These are phyloP conservation scores for Penicillium sp. DNA, from an alignment of 2,329 filamentous ascomycete species.

Conservation along the genomic window DNA sequence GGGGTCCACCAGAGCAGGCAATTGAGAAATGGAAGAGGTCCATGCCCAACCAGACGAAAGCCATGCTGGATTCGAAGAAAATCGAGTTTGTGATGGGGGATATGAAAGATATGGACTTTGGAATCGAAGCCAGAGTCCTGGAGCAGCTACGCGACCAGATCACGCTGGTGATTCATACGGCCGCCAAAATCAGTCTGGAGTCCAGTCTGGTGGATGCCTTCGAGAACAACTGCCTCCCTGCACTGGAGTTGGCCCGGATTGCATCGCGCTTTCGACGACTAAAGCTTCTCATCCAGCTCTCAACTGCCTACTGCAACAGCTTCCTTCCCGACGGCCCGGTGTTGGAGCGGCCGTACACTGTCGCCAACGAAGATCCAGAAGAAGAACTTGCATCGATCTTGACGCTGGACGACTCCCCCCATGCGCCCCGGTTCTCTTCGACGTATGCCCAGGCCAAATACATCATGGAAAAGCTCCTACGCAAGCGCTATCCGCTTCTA, in stretches of 20 bases:
- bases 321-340: slow-evolving; percentile 32
- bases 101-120: slow-evolving; percentile 26
- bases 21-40: slow-evolving; percentile 28
- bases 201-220: slow-evolving; percentile 27
- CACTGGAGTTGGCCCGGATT: slow-evolving; percentile 29
- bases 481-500: slow-evolving; percentile 27
- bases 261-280: slow-evolving; percentile 26
- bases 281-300: slow-evolving; percentile 31
- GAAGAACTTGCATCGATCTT: slow-evolving; percentile 27
- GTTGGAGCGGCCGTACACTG: slow-evolving; percentile 24
- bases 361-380: slow-evolving; percentile 27
- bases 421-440: slow-evolving; percentile 26
- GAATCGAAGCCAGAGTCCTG: slow-evolving; percentile 18
- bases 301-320: slow-evolving; percentile 33
- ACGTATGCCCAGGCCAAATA: slow-evolving; percentile 33
- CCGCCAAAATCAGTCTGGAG: slow-evolving; percentile 33
- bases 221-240: slow-evolving; percentile 33
- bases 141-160: slow-evolving; percentile 25
- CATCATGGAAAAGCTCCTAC: slow-evolving; percentile 30
- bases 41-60: slow-evolving; percentile 29
- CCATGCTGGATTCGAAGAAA: slow-evolving; percentile 26
- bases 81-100: slow-evolving; percentile 31
- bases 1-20: slow-evolving; percentile 23
- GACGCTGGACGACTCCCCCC: slow-evolving; percentile 12
- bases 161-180: slow-evolving; percentile 33